Conservation (phyloP, 2,329 filamentous ascomycete genomes). For the Diaporthe velutina region DNA sequence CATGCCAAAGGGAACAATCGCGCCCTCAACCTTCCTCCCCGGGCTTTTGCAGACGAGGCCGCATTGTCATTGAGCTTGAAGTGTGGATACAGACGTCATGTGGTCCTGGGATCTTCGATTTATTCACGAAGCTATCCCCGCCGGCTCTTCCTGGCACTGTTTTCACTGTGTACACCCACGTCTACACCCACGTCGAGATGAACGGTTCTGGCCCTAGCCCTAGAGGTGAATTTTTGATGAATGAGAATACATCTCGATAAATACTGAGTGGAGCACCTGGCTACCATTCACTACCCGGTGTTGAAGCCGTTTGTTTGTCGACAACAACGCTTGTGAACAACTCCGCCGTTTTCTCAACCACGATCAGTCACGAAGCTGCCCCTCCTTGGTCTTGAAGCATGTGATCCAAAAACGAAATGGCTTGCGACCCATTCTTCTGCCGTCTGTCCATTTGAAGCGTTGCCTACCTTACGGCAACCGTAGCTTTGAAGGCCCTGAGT, state of each 20-base stretch:
- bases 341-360: background rate
- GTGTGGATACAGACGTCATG: background rate
- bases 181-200: background rate
- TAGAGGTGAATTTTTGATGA: background rate
- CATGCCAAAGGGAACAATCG: background rate
- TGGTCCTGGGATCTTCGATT: background rate
- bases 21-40: background rate
- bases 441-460: background rate
- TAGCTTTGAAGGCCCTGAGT: background rate
- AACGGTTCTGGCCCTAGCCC: background rate
- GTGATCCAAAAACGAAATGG: background rate
- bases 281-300: background rate
- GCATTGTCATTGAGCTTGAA: background rate
- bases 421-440: background rate
- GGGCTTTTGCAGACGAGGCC: background rate
- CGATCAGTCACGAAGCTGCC: background rate
- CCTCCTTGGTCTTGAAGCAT: background rate
- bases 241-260: background rate
- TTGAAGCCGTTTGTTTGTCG: background rate
- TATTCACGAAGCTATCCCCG: background rate
- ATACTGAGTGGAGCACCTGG: background rate
- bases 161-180: background rate
- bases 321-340: background rate
- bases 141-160: background rate
- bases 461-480: background rate